Evolutionary conservation across 73 alveolate species (phyloP), one percentile per base, ranked within the genome.

Genomic region (Paramecium octaurelia): DNA sequence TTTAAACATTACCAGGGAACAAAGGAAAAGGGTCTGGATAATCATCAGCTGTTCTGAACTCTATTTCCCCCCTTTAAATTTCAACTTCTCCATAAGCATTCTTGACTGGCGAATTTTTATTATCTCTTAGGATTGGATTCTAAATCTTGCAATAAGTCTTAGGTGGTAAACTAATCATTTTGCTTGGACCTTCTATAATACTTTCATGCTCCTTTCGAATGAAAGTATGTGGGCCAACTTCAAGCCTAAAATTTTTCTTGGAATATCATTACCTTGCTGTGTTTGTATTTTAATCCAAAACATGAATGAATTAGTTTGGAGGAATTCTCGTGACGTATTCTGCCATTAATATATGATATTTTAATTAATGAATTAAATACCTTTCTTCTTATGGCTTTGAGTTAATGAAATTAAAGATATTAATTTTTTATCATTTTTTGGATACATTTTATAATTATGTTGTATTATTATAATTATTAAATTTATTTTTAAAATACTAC

Each of bases 21-120:
- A 96, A 95, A 10, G 98, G 98, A 94, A 96, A 94, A 12, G 98
- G 98, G 8, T 96, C 96, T 18, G 95, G 87, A 58, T 90, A 95
- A 11, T 83, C 88, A 23, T 88, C 94, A 9, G 95, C 88, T 14
- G 95, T 93, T 88, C 98, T 86, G 60, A 93, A 88, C 75, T 96
- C 98, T 16, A 68, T 29, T 23, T 96, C 97, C 35, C 97, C 97
- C 57, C 93, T 92, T 23, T 64, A 23, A 1, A 95, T 97, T 42
- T 77, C 92, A 10, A 93, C 92, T 77, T 87, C 94, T n/a, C 96
- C 96, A 88, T 70, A 92, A 20, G 90, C 94, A 40, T 92, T 85
- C 2, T 21, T 20, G 14, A 42, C 84, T 64, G 93, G 94, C 38
- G 87, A 34, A 12, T 93, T 93, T 12, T 93, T 86, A 36, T 86